Base-by-base conservation (phyloP, 1,284 basidiomycete genomes). In the Papiliotrema nemorosa region DNA sequence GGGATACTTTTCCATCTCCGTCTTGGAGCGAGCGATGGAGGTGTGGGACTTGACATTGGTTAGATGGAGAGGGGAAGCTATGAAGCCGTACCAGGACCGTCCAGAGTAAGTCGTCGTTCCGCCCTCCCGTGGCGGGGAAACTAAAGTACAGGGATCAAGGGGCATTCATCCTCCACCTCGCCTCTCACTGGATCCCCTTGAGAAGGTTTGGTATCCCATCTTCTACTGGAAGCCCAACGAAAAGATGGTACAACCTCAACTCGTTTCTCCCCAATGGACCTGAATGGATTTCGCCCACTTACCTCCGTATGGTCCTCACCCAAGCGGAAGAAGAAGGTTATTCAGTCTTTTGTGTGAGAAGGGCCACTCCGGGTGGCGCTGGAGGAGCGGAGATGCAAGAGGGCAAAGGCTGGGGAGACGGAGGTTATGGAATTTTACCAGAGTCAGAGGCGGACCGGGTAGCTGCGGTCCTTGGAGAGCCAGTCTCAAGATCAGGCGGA, bases 251-350 rank as follows among this genome's bases (percentile, higher is more conserved):
- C 77, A 92, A 94, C 72, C 79, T 97, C 22, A 90, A 96, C 69
- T 92, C 89, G 9, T 86, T 82, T 65, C 77, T 85, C 16, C 57
- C 77, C 21, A 64, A 75, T 12, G 61, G 59, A 2, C 90, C 92
- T 5, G 83, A 89, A 70, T 90, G 89, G 87, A 81, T 97, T 39
- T 81, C 86, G 22, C 85, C 83, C 55, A 82, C 84, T 1, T 92
- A 90, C 72, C 81, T 97, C 2, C 83, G 84, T 47, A 86, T 94
- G 83, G 83, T 90, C 39, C 76, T 97, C 35, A 83, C 88, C 50
- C 88, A 94, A 73, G 87, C 90, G 14, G 91, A 94, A 70, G 69
- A 79, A 29, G 87, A 92, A 69, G 91, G 91, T 0, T 96, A 94
- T 73, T 91, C 89, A 18, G 86, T 91, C 21, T 96, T 96, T 61